Percentiles rank a stretch among this genome's conserved stretches.
Conservation (phyloP, 768 basidiomycete genomes). For the Boletus edulis region DNA sequence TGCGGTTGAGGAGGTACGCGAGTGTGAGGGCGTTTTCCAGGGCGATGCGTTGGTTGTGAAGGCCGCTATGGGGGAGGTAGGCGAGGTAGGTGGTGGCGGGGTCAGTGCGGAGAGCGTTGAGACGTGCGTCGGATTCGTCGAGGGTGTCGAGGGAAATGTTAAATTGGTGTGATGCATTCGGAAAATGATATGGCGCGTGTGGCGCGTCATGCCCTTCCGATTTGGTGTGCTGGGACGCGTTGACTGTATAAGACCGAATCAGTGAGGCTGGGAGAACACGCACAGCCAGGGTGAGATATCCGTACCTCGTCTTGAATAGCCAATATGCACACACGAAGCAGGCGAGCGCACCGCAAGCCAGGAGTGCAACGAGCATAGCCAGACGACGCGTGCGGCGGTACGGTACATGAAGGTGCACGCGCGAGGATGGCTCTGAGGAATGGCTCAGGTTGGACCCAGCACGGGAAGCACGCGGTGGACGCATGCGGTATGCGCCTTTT, state of each 20-base stretch:
- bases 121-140: conserved; percentile 20
- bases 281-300: conserved; percentile 18
- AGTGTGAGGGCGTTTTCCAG: conserved; percentile 83
- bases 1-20: conserved; percentile 67
- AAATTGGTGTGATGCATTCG: neutral
- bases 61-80: conserved; percentile 81
- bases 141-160: conserved; percentile 30
- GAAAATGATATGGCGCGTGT: neutral
- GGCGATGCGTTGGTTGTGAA: conserved; percentile 85
- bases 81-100: conserved; percentile 51
- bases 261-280: conserved; percentile 18
- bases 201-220: neutral
- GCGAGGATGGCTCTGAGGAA: conserved; percentile 8
- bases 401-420: conserved; percentile 8
- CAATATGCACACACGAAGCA: conserved; percentile 65
- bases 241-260: conserved; percentile 12
- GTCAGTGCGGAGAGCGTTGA: conserved; percentile 12
- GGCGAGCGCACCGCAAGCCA: conserved; percentile 46
- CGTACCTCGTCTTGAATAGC: conserved; percentile 63
- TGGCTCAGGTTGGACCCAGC: conserved; percentile 19
- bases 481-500: conserved; percentile 64
- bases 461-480: conserved; percentile 37
- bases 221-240: conserved; percentile 17
- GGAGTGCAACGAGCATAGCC: conserved; percentile 44
- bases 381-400: conserved; percentile 34